These are phyloP conservation scores for Telfairia occidentalis DNA, from an alignment of 331 rosid genomes.

Conservation along the genomic window DNA sequence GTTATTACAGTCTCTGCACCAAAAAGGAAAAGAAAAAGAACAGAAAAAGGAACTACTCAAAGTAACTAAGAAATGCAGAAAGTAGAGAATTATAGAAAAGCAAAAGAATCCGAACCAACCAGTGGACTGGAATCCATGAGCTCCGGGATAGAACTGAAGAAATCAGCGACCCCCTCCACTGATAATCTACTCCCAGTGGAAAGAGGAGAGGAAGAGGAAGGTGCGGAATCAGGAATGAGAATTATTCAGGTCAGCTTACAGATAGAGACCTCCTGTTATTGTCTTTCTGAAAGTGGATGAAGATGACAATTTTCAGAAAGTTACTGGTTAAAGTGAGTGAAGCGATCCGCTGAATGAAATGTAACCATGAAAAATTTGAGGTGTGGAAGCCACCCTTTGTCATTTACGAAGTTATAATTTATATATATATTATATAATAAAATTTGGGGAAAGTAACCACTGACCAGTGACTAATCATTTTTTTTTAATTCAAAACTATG, in stretches of 20 bases:
- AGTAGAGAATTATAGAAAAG: not conserved
- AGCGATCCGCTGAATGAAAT: not conserved
- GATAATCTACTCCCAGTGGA: not conserved
- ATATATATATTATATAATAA: too few relatives aligned
- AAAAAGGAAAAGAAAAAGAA: not conserved
- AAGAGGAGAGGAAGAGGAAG: not conserved
- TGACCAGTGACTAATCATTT: too few relatives aligned
- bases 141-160: not conserved
- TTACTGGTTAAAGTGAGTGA: not conserved
- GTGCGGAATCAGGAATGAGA: not conserved
- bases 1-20: not conserved
- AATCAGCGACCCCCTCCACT: not conserved
- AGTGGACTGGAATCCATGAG: not conserved
- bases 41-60: not conserved
- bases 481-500: too few relatives aligned
- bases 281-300: not conserved
- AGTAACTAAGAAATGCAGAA: not conserved
- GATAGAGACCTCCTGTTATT: not conserved
- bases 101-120: not conserved
- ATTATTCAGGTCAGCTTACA: not conserved
- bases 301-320: not conserved
- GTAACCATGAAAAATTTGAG: not conserved
- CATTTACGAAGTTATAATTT: not conserved
- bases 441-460: too few relatives aligned
- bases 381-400: not conserved